phyloP scores from a whole-genome alignment of 495 filamentous ascomycete species.

The Cairneyella variabilis region DNA sequence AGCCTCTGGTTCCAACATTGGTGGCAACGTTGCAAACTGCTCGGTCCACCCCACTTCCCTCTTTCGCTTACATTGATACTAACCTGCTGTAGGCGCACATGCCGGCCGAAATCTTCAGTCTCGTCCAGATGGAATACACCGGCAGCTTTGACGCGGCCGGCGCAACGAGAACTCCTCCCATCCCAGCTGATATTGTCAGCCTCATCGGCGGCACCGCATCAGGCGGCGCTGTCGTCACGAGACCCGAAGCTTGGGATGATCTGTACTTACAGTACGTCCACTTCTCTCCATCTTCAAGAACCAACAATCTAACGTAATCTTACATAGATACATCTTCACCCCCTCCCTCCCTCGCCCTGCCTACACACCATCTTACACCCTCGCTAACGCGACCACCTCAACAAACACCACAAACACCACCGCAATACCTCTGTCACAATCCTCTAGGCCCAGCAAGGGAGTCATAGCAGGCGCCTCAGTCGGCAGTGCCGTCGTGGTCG shows the following conservation, averaged over 20 bases:
- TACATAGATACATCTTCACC: too few species aligned
- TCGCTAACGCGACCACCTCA: background rate
- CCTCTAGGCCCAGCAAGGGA: background rate
- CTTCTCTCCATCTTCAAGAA: too few species aligned
- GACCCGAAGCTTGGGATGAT: conserved; percentile 1
- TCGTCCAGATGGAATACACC: conserved; percentile 5
- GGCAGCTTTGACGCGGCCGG: conserved; percentile 3
- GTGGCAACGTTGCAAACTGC: conserved; percentile 5
- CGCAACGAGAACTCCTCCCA: background rate
- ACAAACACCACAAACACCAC: background rate
- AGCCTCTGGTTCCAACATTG: background rate
- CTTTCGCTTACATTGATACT: background rate
- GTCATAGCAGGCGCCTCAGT: background rate
- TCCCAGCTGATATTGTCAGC: background rate
- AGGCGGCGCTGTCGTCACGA: conserved; percentile 9
- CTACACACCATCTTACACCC: conserved; percentile 1
- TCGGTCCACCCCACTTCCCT: background rate
- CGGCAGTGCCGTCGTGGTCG: conserved; percentile 5
- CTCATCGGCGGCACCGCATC: conserved; percentile 5
- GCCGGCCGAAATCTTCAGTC: conserved; percentile 11
- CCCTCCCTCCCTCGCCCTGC: background rate
- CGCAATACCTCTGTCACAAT: background rate
- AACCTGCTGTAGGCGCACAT: background rate
- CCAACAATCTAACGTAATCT: too few species aligned
- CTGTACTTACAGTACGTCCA: conserved; percentile 5